Conservation (phyloP, 371 early-diverging fungal genomes). For the Mortierella sp. region DNA sequence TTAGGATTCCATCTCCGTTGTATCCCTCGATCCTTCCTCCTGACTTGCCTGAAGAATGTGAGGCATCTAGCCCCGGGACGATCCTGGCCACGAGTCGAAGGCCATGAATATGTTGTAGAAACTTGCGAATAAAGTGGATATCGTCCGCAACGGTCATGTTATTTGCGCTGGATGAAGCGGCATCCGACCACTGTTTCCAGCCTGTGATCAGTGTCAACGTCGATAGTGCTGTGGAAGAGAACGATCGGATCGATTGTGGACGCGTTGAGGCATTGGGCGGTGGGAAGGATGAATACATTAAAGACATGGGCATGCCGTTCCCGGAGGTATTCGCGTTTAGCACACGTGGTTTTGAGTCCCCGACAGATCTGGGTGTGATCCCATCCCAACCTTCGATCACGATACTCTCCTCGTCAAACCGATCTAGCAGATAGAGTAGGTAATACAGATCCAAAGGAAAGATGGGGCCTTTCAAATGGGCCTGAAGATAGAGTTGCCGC, state of each 20-base stretch:
- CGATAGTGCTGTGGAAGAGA: slow-evolving; percentile 67
- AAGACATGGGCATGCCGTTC: slow-evolving; percentile 4
- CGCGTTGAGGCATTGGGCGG: slow-evolving; percentile 53
- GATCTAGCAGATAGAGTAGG: slow-evolving; percentile 66
- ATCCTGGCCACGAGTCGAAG: slow-evolving; percentile 58
- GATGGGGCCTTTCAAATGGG: slow-evolving; percentile 53
- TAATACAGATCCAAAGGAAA: slow-evolving; percentile 68
- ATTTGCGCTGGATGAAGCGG: slow-evolving; percentile 34
- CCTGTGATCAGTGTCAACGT: slow-evolving; percentile 67
- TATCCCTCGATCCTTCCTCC: slow-evolving; percentile 58
- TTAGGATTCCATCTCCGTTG: slow-evolving; percentile 54
- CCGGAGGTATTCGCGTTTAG: slow-evolving; percentile 7
- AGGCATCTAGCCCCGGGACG: slow-evolving; percentile 20
- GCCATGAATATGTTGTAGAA: slow-evolving; percentile 58
- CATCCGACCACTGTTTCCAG: slow-evolving; percentile 70
- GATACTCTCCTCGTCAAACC: slow-evolving; percentile 68
- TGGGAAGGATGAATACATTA: slow-evolving; percentile 45
- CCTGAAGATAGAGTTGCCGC: slow-evolving; percentile 56
- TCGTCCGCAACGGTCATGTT: slow-evolving; percentile 60
- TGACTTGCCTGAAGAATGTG: slow-evolving; percentile 18
- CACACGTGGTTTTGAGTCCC: slow-evolving; percentile 40
- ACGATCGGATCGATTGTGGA: slow-evolving; percentile 61
- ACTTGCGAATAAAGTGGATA: slow-evolving; percentile 63
- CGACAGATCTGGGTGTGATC: slow-evolving; percentile 26
- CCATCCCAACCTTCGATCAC: slow-evolving; percentile 61